Evolutionary conservation across 352 stramenopile genomes (phyloP), one percentile per base, ranked within the genome.

Genomic region (Discostella stelligera): DNA sequence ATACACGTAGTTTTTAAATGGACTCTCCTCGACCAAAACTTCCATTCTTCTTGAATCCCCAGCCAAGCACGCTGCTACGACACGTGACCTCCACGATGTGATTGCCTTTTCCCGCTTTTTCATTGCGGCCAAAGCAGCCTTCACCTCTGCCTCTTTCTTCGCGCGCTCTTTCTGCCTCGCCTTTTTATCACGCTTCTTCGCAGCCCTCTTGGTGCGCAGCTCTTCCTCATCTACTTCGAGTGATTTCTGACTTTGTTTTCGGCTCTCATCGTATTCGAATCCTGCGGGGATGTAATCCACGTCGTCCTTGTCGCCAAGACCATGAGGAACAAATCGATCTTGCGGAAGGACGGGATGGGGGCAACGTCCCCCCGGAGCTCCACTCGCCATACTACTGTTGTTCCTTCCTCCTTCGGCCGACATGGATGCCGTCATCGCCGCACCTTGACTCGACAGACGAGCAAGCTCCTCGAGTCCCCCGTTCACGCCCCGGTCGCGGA

Each of bases 171-270:
- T 90, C 32, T 84, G 72, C 5, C 85, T 75, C 44, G 83, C 74
- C 53, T 90, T 90, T 55, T 91, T 92, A 70, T 92, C 83, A 16
- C 77, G 72, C 66, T 85, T 84, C 50, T 89, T 89, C 16, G 74
- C 71, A 23, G 74, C 80, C 55, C 87, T 88, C 21, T 70, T 67
- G 25, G 67, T 44, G 14, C 65, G 71, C 21, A 80, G 59, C 59
- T 89, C 87, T 66, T 90, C 79, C 18, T 88, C 79, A n/a, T 84
- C 81, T 0, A 80, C 63, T 37, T 66, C 23, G n/a, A 58, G 48
- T 54, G 16, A n/a, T 5, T 9, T 56, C 18, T 14, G 49, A 37
- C 6, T 18, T 56, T 1, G 27, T 48, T 63, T n/a, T 20, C 37
- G 25, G 7, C 67, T 39, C 9, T 69, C 66, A n/a, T 69, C 64